phyloP scores from a whole-genome alignment of 169 alveolate genomes.

The Plasmodium malariae region DNA sequence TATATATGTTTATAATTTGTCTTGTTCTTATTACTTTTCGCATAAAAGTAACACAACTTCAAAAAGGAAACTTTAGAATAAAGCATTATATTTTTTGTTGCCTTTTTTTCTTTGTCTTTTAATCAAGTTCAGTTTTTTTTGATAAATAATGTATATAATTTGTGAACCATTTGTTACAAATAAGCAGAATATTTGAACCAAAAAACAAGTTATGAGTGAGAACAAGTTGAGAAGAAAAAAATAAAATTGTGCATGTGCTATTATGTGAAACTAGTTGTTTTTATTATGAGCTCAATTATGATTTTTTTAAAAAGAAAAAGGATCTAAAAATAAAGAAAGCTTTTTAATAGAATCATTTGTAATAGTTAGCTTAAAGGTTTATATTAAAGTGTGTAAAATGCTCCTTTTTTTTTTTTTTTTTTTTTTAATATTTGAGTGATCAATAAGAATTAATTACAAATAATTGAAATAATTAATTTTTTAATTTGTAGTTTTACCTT shows the following conservation, averaged over 20 bases:
- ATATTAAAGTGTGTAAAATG: not conserved
- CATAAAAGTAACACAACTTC: not conserved
- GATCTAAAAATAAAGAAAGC: conserved; percentile 12
- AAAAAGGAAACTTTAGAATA: not conserved
- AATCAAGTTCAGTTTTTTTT: not conserved
- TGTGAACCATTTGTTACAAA: not conserved
- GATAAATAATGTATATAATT: not conserved
- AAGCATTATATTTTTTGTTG: not conserved
- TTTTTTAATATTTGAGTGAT: not conserved
- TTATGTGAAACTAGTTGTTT: not conserved
- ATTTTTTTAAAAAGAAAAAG: not conserved
- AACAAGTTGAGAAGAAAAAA: conserved; percentile 11
- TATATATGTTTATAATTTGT: not conserved
- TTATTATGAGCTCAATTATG: not conserved
- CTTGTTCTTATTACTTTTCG: not conserved
- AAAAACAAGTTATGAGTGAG: not conserved
- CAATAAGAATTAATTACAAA: not conserved
- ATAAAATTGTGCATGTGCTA: conserved; percentile 33
- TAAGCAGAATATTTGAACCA: conserved; percentile 12
- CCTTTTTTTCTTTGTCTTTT: not conserved
- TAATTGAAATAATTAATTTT: conserved; percentile 3
- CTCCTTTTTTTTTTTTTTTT: not conserved
- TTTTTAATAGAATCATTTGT: not conserved
- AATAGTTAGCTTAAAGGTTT: conserved; percentile 20
- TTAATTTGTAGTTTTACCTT: not conserved